A percentile compares a stretch with the other conserved stretches of the same genome.
Conservation (phyloP, 2,329 filamentous ascomycete species). For the Curvularia sp. region DNA sequence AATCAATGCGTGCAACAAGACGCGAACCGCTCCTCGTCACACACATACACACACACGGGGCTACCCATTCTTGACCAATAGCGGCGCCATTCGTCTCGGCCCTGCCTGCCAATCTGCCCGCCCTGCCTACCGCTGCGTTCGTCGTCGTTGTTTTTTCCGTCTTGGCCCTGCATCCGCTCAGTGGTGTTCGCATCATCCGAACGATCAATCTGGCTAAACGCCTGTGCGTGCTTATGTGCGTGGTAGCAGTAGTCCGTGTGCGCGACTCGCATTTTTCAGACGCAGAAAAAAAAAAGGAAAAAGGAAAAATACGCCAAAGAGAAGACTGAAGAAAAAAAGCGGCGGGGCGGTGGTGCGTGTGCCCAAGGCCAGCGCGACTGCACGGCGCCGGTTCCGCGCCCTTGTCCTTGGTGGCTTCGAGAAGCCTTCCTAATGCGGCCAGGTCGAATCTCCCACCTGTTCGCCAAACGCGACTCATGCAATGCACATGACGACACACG, state of each 20-base stretch:
- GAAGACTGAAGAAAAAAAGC: no score
- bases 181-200: constrained; percentile 22
- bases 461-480: constrained; percentile 32
- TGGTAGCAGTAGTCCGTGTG: no score
- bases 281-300: no score
- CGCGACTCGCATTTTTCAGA: no score
- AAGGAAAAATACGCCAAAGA: no score
- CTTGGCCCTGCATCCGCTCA: constrained; percentile 19
- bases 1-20: constrained; percentile 26
- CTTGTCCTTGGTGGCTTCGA: constrained; percentile 24
- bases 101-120: constrained; percentile 12
- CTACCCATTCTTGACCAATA: background rate
- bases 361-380: background rate
- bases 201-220: constrained; percentile 42
- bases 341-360: no score
- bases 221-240: background rate
- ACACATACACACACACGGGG: no score
- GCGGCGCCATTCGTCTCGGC: constrained; percentile 5
- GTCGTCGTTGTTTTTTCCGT: constrained; percentile 15
- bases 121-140: no score
- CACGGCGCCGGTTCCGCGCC: no score
- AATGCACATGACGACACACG: constrained; percentile 23
- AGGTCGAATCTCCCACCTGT: constrained; percentile 25
- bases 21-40: constrained; percentile 15
- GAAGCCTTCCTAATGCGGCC: constrained; percentile 30